Base-by-base conservation (phyloP, 352 stramenopile genomes). In the Phytophthora sp. region DNA sequence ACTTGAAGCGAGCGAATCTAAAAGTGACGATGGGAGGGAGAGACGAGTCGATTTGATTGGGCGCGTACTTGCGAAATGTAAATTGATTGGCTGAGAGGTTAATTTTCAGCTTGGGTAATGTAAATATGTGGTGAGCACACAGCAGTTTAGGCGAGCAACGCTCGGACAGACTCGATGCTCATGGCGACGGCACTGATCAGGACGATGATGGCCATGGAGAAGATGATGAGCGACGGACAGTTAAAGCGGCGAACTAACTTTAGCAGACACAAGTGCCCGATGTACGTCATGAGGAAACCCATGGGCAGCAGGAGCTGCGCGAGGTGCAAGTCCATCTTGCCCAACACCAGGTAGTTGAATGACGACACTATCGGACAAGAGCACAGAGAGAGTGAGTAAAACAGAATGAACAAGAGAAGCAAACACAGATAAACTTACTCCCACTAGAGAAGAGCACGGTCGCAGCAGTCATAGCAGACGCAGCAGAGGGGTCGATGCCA, bases 391-490 rank as follows among this genome's bases (percentile, higher is more conserved):
- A 42, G 35, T 42, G 8, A 39, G 32, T n/a, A 39, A 21, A 21
- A n/a, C 32, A 39, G 32, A 13, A 39, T 34, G 17, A 39, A n/a
- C 15, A 39, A n/a, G 13, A 39, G 32, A n/a, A 39, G 13, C 15
- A 39, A 10, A 35, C 7, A 34, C 30, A 20, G 9, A 43, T 39
- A 5, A 46, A 38, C 81, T 54, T 82, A 90, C 81, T 90, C 45
- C 76, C 63, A 24, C 77, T 88, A 17, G 81, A 88, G 53, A 90
- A 90, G 15, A 90, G 77, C 21, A 90, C 81, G 0, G 81, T 90
- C 10, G 79, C 74, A 8, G 95, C 91, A 2, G 90, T 97, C 35
- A 96, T 98, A 5, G 94, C 95, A 2, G 89, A 96, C 7, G 91
- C 84, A 76, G 90, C 79, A 1, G 77, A 69, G 8, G 87, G 80